Evolutionary conservation across 2,329 filamentous ascomycete species (phyloP).

Genomic region (Monilinia aucupariae): DNA sequence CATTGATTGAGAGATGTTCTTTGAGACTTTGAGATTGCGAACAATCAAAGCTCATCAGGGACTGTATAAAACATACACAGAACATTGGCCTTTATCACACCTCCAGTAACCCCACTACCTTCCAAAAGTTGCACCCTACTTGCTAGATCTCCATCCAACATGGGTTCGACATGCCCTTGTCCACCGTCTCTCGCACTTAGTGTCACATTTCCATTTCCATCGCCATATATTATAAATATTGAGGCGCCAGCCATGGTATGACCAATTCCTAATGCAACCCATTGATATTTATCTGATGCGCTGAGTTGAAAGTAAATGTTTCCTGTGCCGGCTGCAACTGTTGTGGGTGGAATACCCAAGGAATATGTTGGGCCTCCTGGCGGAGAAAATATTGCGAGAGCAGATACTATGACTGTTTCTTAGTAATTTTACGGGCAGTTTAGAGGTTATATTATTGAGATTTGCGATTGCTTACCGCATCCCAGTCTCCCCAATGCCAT

Average conservation of each 20-base stretch:
- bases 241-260: slow-evolving; percentile 48
- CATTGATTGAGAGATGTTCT: neutral
- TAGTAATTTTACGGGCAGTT: neutral
- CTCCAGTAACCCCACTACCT: slow-evolving; percentile 47
- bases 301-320: slow-evolving; percentile 54
- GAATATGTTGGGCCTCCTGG: slow-evolving; percentile 23
- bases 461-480: neutral
- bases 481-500: neutral
- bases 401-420: neutral
- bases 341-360: slow-evolving; percentile 23
- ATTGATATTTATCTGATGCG: slow-evolving; percentile 48
- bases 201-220: slow-evolving; percentile 47
- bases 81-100: slow-evolving; percentile 52
- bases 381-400: neutral
- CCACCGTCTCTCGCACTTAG: slow-evolving; percentile 45
- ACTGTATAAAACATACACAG: slow-evolving; percentile 38
- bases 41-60: neutral
- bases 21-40: neutral
- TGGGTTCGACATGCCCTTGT: slow-evolving; percentile 41
- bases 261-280: slow-evolving; percentile 53
- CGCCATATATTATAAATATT: slow-evolving; percentile 55
- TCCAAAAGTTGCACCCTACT: slow-evolving; percentile 44
- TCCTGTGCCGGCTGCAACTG: slow-evolving; percentile 34
- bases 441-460: neutral
- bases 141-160: slow-evolving; percentile 36